phyloP scores from a whole-genome alignment of 352 stramenopile species.

The Pythium chondricola region DNA sequence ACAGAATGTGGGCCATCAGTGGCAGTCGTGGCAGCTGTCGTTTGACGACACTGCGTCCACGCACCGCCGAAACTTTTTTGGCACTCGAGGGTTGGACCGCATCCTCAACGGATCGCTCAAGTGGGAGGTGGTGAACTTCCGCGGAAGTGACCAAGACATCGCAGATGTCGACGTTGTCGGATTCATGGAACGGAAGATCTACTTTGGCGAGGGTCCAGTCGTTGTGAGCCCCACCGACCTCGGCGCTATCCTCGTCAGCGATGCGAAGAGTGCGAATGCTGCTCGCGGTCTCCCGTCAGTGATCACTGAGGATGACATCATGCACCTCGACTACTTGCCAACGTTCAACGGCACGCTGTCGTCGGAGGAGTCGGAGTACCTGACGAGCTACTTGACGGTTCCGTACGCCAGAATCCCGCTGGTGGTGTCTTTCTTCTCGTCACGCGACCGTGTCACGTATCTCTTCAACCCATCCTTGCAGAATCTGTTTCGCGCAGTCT shows the following conservation, averaged over 20 bases:
- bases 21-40: conserved; percentile 87
- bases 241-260: conserved; percentile 45
- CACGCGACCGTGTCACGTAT: conserved; percentile 84
- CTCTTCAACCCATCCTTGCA: conserved; percentile 83
- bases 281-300: conserved; percentile 28
- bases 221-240: conserved; percentile 76
- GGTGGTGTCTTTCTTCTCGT: conserved; percentile 96
- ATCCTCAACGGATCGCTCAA: conserved; percentile 64
- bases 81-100: conserved; percentile 53
- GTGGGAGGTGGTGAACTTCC: conserved; percentile 87
- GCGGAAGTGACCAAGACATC: conserved; percentile 85
- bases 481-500: conserved; percentile 74
- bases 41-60: conserved; percentile 81
- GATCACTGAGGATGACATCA: conserved; percentile 96
- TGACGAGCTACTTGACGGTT: conserved; percentile 98
- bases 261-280: conserved; percentile 32
- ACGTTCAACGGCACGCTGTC: conserved; percentile 96
- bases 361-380: conserved; percentile 94
- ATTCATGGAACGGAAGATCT: conserved; percentile 85
- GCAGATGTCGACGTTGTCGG: conserved; percentile 83
- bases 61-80: conserved; percentile 73
- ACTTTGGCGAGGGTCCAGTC: conserved; percentile 82
- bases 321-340: conserved; percentile 94
- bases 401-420: conserved; percentile 98
- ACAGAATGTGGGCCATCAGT: conserved; percentile 44